Evolutionary conservation across 768 basidiomycete genomes (phyloP).

Genomic region (Gyrodon lividus): DNA sequence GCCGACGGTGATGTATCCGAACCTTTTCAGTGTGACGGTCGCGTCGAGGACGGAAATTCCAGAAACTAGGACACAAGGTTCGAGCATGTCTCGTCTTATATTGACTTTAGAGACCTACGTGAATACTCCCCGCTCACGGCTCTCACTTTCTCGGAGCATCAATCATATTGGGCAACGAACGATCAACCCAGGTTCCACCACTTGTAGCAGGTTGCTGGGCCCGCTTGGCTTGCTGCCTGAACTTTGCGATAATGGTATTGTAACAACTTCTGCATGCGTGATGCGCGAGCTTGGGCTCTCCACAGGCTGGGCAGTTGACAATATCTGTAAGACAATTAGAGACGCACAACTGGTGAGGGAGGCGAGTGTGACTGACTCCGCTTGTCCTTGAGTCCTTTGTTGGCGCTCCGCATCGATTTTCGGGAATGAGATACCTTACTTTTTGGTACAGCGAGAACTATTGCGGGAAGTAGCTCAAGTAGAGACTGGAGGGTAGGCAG

Average conservation of each 20-base stretch:
- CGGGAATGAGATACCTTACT: constrained; percentile 90
- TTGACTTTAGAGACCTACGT: background rate
- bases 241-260: constrained; percentile 28
- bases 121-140: background rate
- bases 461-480: constrained; percentile 79
- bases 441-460: constrained; percentile 92
- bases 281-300: constrained; percentile 83
- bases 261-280: constrained; percentile 85
- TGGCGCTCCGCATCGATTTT: constrained; percentile 92
- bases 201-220: background rate
- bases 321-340: constrained; percentile 56
- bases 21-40: too few relatives aligned
- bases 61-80: background rate
- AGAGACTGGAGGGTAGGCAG: constrained; percentile 46
- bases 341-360: background rate
- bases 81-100: background rate
- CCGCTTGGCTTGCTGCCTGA: constrained; percentile 17
- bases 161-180: background rate
- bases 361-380: constrained; percentile 51
- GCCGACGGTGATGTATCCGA: too few relatives aligned
- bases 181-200: constrained; percentile 4
- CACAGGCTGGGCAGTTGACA: constrained; percentile 88
- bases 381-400: constrained; percentile 94
- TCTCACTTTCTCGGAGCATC: background rate
- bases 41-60: too few relatives aligned